Evolutionary conservation across 306 rosid species (phyloP).

Genomic region (Dryas alaskensis): DNA sequence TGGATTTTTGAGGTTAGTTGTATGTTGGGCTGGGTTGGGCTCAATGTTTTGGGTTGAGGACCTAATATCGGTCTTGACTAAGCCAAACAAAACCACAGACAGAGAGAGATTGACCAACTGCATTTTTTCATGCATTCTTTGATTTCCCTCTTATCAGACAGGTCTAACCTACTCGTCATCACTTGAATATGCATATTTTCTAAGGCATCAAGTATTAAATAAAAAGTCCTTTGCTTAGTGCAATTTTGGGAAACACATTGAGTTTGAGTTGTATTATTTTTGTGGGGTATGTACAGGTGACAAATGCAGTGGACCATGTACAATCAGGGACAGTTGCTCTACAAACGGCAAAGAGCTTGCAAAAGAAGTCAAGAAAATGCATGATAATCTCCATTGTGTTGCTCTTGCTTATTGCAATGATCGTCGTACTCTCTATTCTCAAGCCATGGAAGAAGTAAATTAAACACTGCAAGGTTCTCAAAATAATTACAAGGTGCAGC

Average conservation of each 20-base stretch:
- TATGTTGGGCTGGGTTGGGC: neutral
- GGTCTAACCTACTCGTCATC: neutral
- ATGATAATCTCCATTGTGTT: slow-evolving; percentile 68
- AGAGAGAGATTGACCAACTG: no score
- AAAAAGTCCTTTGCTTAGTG: neutral
- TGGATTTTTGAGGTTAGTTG: neutral
- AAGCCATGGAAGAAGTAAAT: slow-evolving; percentile 74
- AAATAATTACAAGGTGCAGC: slow-evolving; percentile 4
- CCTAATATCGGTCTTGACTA: no score
- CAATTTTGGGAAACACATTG: neutral
- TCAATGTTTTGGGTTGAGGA: neutral
- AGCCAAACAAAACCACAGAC: no score
- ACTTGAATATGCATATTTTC: neutral
- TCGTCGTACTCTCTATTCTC: slow-evolving; percentile 53
- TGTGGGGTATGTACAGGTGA: slow-evolving; percentile 47
- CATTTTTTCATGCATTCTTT: no score
- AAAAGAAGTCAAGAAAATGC: slow-evolving; percentile 82
- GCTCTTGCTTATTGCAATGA: slow-evolving; percentile 60
- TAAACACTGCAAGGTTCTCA: neutral
- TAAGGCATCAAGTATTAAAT: no score
- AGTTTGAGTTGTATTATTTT: neutral
- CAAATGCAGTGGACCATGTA: slow-evolving; percentile 80
- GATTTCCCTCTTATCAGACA: no score
- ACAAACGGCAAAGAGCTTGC: slow-evolving; percentile 66
- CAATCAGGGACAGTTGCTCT: slow-evolving; percentile 67